A percentile compares a stretch with the other conserved stretches of the same genome.
These are phyloP conservation scores for Alisma plantagoaquatica DNA, from an alignment of 106 monocot genomes.

Conservation along the genomic window DNA sequence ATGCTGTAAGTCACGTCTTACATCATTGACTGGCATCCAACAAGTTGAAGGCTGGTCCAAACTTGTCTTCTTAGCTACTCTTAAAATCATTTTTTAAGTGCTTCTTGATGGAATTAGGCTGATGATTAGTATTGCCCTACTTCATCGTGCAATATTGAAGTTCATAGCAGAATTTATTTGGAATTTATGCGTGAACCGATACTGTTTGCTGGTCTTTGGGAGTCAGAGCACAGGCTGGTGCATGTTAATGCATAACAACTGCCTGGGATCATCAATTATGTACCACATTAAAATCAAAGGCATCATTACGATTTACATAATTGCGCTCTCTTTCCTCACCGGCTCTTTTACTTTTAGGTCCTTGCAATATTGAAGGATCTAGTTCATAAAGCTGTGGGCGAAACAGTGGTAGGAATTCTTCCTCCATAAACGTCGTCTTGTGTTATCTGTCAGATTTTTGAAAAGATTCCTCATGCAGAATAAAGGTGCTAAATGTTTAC, in stretches of 20 bases:
- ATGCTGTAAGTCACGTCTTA: conserved; percentile 89
- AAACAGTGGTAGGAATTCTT: conserved; percentile 69
- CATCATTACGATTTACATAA: background rate
- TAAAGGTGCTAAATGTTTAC: too few species aligned
- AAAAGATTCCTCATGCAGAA: too few species aligned
- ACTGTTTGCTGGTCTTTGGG: background rate
- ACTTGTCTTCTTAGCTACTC: background rate
- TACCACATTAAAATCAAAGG: background rate
- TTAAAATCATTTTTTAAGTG: background rate
- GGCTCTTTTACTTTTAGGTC: conserved; percentile 37
- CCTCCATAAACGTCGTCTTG: background rate
- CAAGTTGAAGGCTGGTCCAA: background rate
- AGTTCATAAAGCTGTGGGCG: conserved; percentile 62
- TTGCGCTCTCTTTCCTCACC: background rate
- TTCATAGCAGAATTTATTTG: background rate
- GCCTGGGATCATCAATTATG: too few species aligned
- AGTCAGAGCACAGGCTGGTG: background rate
- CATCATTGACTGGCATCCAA: too few species aligned
- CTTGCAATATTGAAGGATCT: conserved; percentile 72
- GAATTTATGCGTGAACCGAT: background rate
- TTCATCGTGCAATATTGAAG: background rate
- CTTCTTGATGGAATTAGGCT: background rate
- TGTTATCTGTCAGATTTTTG: background rate
- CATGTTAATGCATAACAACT: background rate
- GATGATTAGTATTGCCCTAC: background rate